These are phyloP conservation scores for Talaromyces piceae DNA, from an alignment of 2,329 filamentous ascomycete species.

Conservation along the genomic window DNA sequence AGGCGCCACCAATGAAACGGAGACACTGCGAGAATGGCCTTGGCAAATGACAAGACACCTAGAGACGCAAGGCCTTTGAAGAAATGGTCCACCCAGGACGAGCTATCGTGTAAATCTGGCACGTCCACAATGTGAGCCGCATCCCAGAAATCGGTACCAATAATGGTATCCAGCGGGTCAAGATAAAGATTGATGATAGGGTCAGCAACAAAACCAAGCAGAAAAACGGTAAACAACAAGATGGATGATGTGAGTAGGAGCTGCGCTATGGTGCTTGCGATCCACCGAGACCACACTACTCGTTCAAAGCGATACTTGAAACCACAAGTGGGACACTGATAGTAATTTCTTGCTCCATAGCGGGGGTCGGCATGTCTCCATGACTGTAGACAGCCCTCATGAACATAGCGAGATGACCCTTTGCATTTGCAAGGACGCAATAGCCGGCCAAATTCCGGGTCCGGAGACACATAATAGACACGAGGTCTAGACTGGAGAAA, in stretches of 20 bases:
- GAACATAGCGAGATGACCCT: slow-evolving; percentile 86
- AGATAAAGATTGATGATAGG: slow-evolving; percentile 84
- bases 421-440: slow-evolving; percentile 90
- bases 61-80: slow-evolving; percentile 84
- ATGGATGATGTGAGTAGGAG: slow-evolving; percentile 64
- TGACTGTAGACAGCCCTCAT: slow-evolving; percentile 76
- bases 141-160: slow-evolving; percentile 39
- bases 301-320: slow-evolving; percentile 76
- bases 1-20: slow-evolving; percentile 73
- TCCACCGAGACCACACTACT: slow-evolving; percentile 64
- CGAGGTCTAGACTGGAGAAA: slow-evolving; percentile 51
- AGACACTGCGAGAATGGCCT: slow-evolving; percentile 65
- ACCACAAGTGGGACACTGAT: slow-evolving; percentile 79
- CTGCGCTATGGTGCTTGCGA: slow-evolving; percentile 61
- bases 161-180: slow-evolving; percentile 62
- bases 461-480: slow-evolving; percentile 66
- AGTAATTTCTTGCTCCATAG: slow-evolving; percentile 62
- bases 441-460: slow-evolving; percentile 65
- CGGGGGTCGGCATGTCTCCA: slow-evolving; percentile 72
- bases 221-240: slow-evolving; percentile 64
- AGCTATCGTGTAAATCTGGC: slow-evolving; percentile 39
- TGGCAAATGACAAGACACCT: slow-evolving; percentile 76
- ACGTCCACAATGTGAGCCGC: slow-evolving; percentile 28
- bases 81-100: slow-evolving; percentile 75
- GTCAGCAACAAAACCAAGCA: slow-evolving; percentile 86